Conservation (phyloP, 2,329 filamentous ascomycete species). For the Cryphonectria parasitica region DNA sequence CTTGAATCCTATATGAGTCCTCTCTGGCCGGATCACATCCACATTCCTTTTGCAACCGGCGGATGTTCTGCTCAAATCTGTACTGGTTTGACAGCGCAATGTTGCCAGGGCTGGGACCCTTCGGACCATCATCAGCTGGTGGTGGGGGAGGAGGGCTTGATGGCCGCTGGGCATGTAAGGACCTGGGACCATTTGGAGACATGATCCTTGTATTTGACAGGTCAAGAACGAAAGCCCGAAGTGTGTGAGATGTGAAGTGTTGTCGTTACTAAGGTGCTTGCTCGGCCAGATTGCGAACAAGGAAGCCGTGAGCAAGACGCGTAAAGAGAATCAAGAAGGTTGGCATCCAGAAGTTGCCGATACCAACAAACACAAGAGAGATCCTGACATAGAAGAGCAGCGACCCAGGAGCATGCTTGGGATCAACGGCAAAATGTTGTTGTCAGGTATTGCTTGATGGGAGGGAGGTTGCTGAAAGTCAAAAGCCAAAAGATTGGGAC, state of each 20-base stretch:
- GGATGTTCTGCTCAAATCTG: slow-evolving; percentile 79
- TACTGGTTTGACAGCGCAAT: slow-evolving; percentile 67
- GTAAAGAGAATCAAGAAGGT: not conserved
- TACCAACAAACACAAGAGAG: not conserved
- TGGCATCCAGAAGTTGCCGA: not conserved
- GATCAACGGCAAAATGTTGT: not conserved
- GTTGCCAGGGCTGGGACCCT: slow-evolving; percentile 51
- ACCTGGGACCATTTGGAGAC: slow-evolving; percentile 26
- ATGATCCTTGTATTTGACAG: slow-evolving; percentile 4
- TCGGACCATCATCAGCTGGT: slow-evolving; percentile 30
- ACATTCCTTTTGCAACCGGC: slow-evolving; percentile 70
- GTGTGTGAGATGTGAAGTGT: not conserved
- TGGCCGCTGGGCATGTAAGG: slow-evolving; percentile 21
- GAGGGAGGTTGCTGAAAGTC: not conserved
- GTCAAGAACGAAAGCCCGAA: not conserved
- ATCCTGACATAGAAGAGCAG: not conserved
- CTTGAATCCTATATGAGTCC: slow-evolving; percentile 79
- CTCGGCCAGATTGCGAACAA: not conserved
- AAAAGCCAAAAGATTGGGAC: not conserved
- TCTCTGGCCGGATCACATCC: slow-evolving; percentile 78
- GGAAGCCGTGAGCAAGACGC: not conserved
- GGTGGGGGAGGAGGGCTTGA: slow-evolving; percentile 19
- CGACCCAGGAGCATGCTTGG: not conserved
- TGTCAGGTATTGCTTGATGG: not conserved
- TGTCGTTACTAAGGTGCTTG: not conserved